Conservation (phyloP, 768 basidiomycete species). For the Hysterangium stoloniferum region DNA sequence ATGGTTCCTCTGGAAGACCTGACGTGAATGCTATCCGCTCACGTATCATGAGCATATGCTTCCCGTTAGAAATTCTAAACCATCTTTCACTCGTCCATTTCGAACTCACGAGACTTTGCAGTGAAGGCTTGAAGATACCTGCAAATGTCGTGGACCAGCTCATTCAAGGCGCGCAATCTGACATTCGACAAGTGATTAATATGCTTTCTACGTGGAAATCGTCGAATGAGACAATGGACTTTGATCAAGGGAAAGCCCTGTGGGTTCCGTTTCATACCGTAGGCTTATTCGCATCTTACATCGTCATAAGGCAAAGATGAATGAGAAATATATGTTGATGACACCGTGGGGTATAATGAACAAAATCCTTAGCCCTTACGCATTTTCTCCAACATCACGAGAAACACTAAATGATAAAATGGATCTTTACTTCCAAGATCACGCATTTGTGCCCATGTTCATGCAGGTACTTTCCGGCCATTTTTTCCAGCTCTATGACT, state of each 20-base stretch:
- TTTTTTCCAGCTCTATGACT: neutral
- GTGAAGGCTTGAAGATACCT: conserved; percentile 88
- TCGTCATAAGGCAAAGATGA: conserved; percentile 64
- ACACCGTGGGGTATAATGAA: conserved; percentile 90
- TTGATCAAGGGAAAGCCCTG: conserved; percentile 89
- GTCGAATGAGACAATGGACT: conserved; percentile 73
- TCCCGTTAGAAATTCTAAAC: conserved; percentile 52
- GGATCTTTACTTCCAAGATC: conserved; percentile 95
- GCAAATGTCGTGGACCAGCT: conserved; percentile 90
- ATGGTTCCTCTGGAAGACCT: conserved; percentile 48
- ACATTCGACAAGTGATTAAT: conserved; percentile 94
- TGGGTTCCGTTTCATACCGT: conserved; percentile 32
- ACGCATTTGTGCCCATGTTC: conserved; percentile 89
- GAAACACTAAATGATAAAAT: conserved; percentile 87
- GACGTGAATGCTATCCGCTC: conserved; percentile 71
- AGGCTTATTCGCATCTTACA: neutral
- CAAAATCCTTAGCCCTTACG: conserved; percentile 84
- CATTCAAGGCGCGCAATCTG: conserved; percentile 80
- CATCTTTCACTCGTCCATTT: neutral
- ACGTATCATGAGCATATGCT: conserved; percentile 78
- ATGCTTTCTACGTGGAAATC: conserved; percentile 98
- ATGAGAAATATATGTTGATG: conserved; percentile 87
- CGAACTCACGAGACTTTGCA: conserved; percentile 23
- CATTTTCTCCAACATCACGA: conserved; percentile 75
- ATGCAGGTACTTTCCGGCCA: conserved; percentile 55